Evolutionary conservation across 2,329 filamentous ascomycete genomes (phyloP), one percentile per base, ranked within the genome.

Genomic region (Bipolaris cookei): DNA sequence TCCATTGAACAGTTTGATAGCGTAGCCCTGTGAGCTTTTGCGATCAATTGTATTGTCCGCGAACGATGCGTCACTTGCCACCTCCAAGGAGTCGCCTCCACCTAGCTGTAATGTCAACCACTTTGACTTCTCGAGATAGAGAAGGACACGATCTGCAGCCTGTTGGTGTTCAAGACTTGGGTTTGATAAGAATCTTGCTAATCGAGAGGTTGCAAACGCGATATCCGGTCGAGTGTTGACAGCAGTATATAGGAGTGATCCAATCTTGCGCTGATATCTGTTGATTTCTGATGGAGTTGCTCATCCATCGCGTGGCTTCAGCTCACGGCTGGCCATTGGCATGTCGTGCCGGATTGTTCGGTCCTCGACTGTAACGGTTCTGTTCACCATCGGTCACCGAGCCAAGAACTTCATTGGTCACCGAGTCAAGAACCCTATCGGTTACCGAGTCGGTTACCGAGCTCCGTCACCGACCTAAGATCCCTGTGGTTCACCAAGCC

Each of bases 1-100:
- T 30, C 51, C 44, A 8, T 37, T 32, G 35, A 60, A 60, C 21
- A 63, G 45, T 37, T 58, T 59, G 18, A 62, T 54, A 14, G 28
- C 35, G 34, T 56, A 62, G 21, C 52, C 55, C 41, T 62, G 20
- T 8, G 21, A 49, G 34, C 46, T 39, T 21, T 49, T 49, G 3
- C 5, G 5, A 32, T 49, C 35, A 2, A 18, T 6, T 3, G 46
- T 49, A 16, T 49, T 49, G 20, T 49, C 46, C 23, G 34, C 46
- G 10, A 49, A 49, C 13, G 20, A 39, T 14, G 34, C 35, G 35
- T 62, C 43, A 35, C 59, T 62, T 0, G 56, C 49, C 4, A 59
- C 49, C 34, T 51, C 13, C 1, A 61, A 21, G 14, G 10, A 4
- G 1, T 58, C 47, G 42, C 30, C 30, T 23, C 8, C 4, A 5